These are phyloP conservation scores for Xanthoceras sorbifolium DNA, from an alignment of 345 rosid species.

Conservation along the genomic window DNA sequence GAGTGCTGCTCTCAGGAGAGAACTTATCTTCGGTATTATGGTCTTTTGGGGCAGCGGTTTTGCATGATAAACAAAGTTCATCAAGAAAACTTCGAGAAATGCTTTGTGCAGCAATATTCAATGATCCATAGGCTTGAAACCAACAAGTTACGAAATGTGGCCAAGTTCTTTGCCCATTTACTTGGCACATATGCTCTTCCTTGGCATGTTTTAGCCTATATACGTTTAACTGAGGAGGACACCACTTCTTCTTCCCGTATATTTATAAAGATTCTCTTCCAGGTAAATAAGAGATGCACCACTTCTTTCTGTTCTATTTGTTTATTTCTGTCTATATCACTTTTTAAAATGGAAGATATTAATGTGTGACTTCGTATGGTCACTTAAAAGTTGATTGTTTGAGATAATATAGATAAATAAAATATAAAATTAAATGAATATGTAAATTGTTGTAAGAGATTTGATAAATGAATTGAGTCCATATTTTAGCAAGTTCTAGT, in stretches of 20 bases:
- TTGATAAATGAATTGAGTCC: neutral
- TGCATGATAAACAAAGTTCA: conserved; percentile 90
- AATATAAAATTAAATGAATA: neutral
- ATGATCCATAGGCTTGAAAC: conserved; percentile 97
- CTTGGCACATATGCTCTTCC: conserved; percentile 92
- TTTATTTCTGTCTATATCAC: neutral
- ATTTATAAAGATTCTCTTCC: conserved; percentile 94
- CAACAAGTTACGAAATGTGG: conserved; percentile 85
- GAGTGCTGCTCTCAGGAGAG: conserved; percentile 97
- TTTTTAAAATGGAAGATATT: too few relatives aligned
- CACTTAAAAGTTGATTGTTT: neutral
- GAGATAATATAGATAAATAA: neutral
- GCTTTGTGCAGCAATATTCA: conserved; percentile 89
- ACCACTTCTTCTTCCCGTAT: conserved; percentile 92
- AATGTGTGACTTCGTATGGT: too few relatives aligned
- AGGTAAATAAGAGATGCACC: conserved; percentile 45
- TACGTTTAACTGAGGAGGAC: conserved; percentile 88
- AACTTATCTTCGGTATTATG: conserved; percentile 90
- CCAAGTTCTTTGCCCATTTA: conserved; percentile 92
- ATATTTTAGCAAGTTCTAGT: neutral
- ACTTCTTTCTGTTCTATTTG: neutral
- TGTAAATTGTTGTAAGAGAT: neutral
- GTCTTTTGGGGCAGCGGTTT: conserved; percentile 89
- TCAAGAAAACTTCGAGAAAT: conserved; percentile 90
- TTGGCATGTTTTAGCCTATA: conserved; percentile 90